Conservation (phyloP, 2,329 filamentous ascomycete species). For the Ophioceras dolichostomum region DNA sequence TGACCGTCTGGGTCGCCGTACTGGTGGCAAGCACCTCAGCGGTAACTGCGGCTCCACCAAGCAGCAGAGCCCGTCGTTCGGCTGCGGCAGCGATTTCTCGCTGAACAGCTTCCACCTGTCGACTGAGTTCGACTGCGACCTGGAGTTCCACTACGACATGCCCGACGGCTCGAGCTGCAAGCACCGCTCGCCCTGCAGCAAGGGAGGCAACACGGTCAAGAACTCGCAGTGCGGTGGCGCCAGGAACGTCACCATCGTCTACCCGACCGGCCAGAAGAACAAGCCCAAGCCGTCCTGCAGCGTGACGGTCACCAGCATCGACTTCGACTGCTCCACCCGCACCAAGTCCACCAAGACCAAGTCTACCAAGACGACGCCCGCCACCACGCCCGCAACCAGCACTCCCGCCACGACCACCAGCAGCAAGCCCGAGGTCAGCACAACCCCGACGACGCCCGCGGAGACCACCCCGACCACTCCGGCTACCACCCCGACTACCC, state of each 20-base stretch:
- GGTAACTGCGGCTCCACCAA: constrained; percentile 36
- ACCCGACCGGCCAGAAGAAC: constrained; percentile 40
- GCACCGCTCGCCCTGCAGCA: constrained; percentile 57
- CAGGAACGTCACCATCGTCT: constrained; percentile 63
- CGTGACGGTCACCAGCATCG: constrained; percentile 62
- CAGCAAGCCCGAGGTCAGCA: constrained; percentile 7
- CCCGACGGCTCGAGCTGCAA: constrained; percentile 71
- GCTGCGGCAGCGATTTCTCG: constrained; percentile 53
- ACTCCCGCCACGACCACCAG: constrained; percentile 6
- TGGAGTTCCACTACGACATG: constrained; percentile 85
- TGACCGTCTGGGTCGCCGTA: constrained; percentile 39
- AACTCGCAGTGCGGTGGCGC: constrained; percentile 93
- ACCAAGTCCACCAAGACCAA: constrained; percentile 9
- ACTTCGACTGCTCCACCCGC: constrained; percentile 52
- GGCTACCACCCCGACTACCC: constrained; percentile 8
- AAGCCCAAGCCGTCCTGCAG: constrained; percentile 48
- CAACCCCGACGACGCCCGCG: constrained; percentile 5
- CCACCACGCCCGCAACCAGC: constrained; percentile 6
- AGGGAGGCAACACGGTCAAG: constrained; percentile 54
- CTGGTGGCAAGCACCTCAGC: constrained; percentile 47
- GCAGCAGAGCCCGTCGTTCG: constrained; percentile 44
- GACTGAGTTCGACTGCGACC: constrained; percentile 60
- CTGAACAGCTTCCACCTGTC: constrained; percentile 63
- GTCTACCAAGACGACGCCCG: constrained; percentile 4
- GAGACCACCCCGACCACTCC: background rate